Evolutionary conservation across 768 basidiomycete species (phyloP), one percentile per base, ranked within the genome.

Genomic region (Dentipellis sp.): DNA sequence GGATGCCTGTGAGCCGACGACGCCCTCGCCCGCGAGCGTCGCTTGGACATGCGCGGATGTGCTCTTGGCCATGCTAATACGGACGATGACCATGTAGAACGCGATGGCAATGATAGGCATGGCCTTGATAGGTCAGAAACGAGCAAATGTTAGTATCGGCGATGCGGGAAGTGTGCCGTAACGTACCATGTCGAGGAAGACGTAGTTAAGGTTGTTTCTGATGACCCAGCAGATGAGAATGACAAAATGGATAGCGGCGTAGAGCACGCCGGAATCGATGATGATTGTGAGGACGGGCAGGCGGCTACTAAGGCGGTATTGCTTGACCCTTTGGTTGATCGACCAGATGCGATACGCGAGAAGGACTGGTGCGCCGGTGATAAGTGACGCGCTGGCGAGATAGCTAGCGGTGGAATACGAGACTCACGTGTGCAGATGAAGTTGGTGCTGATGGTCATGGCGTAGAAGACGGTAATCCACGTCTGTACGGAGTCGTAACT

Each of bases 381-480:
- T 21, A 16, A 23, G 23, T 50, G 19, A 42, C 9, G 40, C 40
- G 19, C 9, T 19, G 19, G 14, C 3, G 19, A 8, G 40, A 42
- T 4, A 8, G 29, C 29, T 4, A 8, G 29, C 29, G 29, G 29
- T 29, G 29, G 29, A 6, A 29, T 29, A 3, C 48, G 8, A 19
- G 42, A 16, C 19, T 35, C 21, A 47, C 54, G 10, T 1, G 54
- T 55, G 54, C 45, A 55, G 8, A 55, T 16, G 10, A 36, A n/a
- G 19, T 55, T 55, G 17, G 54, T 55, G 23, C 17, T 36, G 19
- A 55, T 34, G 10, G 54, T 55, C 38, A 34, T 22, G 19, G 45
- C 23, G 46, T 35, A 55, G 35, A 47, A 55, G 23, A 38, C 42
- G 9, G 54, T 55, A 23, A 55, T 48, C 54, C 46, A 55, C n/a